A percentile compares a stretch with the other conserved stretches of the same genome.
Conservation (phyloP, 345 rosid species). For the Clausena lansium region DNA sequence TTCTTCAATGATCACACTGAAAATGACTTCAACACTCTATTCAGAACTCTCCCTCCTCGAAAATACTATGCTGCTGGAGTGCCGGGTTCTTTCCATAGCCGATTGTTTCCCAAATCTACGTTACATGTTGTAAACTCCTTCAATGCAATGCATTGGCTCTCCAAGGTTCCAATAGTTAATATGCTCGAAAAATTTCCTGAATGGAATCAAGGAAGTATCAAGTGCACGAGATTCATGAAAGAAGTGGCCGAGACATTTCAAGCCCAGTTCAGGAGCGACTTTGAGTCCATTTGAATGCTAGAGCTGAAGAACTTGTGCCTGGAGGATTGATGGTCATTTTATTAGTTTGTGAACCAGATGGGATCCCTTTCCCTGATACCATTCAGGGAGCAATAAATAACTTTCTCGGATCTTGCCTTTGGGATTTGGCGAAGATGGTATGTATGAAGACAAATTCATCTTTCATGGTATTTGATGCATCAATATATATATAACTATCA, state of each 20-base stretch:
- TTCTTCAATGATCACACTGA: too few species aligned
- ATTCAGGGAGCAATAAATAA: background rate
- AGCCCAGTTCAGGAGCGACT: background rate
- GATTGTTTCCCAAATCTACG: constrained; percentile 1
- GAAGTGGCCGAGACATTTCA: background rate
- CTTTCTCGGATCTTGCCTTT: background rate
- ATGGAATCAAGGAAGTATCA: constrained; percentile 1
- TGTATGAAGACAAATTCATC: background rate
- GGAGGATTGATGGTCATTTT: constrained; percentile 6
- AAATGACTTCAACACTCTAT: too few species aligned
- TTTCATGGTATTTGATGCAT: too few species aligned
- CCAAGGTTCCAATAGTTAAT: background rate
- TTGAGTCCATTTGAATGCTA: background rate
- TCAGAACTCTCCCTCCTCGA: too few species aligned
- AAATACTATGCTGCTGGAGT: background rate
- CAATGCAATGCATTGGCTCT: background rate
- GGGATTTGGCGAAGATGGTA: constrained; percentile 13
- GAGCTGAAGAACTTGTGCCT: background rate
- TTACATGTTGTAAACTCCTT: background rate
- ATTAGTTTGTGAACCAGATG: background rate
- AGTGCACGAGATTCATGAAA: background rate
- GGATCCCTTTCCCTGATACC: background rate
- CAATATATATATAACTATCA: too few species aligned
- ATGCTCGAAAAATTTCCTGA: background rate
- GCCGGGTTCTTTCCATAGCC: constrained; percentile 15